Base-by-base conservation (phyloP, 2,329 filamentous ascomycete species). In the Arthrobotrys pseudoclavata region DNA sequence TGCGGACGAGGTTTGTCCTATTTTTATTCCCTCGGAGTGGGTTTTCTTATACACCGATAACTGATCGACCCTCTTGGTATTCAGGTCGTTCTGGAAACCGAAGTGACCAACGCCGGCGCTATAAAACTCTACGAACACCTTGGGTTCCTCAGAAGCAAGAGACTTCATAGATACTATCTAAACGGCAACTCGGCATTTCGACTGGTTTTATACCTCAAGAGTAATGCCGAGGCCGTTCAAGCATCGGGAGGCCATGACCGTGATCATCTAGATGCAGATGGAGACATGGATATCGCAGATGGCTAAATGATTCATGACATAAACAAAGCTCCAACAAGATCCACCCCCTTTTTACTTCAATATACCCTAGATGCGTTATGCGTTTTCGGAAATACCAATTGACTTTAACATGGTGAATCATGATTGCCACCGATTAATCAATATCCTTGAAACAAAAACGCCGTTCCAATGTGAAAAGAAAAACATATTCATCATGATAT, bases 151-250 rank as follows among this genome's bases (percentile, higher is more conserved):
- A 88, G 95, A 63, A 97, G 93, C 76, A 99, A 99, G 84, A 92
- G 94, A 77, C 85, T 99, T 66, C 94, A 98, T 84, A 88, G 96
- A 50, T 99, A 99, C 83, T 99, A 99, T 81, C 86, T 99, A 47
- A 99, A 98, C 82, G 96, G 96, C 10, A 99, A 93, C 83, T 97
- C 94, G 69, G 96, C 96, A 1, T 99, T 96, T 83, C 88, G 96
- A 48, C 86, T 99, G 63, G 90, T 98, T 5, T 84, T 99, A 42
- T 91, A 94, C 79, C 85, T 97, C 64, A 94, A 91, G 82, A 78
- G 69, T 42, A 72, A 55, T n/a, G 67, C 52, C 52, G 29, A 66
- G 10, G 66, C 42, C 0, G 34, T 68, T 7, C 45, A 48, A 20
- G 42, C 5, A 18, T 18, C 24, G 15, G 68, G 61, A n/a, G 67